Base-by-base conservation (phyloP, 2,329 filamentous ascomycete genomes). In the Penicillium janthinellum region DNA sequence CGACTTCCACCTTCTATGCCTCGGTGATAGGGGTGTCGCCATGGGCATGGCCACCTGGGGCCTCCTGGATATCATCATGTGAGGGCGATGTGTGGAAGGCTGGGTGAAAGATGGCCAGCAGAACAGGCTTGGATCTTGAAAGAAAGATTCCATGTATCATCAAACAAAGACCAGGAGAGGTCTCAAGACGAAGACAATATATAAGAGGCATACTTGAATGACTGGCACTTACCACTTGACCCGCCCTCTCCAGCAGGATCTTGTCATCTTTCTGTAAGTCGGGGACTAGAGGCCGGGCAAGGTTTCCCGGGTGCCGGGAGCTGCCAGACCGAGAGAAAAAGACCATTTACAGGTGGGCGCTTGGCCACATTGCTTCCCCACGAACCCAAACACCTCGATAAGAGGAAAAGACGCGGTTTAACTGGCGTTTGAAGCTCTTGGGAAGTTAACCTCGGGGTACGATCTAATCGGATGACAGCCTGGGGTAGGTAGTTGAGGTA, bases 41-140 rank as follows among this genome's bases (percentile, higher is more conserved):
- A 41, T 61, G 57, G 25, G 53, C 45, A n/a, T 38, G 38, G 20
- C 39, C 41, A 37, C 15, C 10, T 47, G 63, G 57, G 39, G 56
- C 56, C 34, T 57, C 58, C 41, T 67, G 66, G 20, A 66, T 62
- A 12, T 63, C 57, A 54, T 66, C 55, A 17, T 49, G 20, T 11
- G 47, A 50, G 11, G 35, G 28, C 31, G 58, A 53, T 58, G 64
- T 66, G 31, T 5, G 50, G 44, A 50, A 57, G 25, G 14, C 48
- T 10, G 15, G 49, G 7, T n/a, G 14, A 6, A 12, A 37, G 37
- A 15, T 38, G 3, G 22, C 25, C 3, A 11, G 39, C 22, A 51
- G 25, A 25, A 20, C 39, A 8, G 17, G 15, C 17, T 39, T 34
- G 31, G 38, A 14, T 48, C 8, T 38, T 55, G 34, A 14, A 48